Evolutionary conservation across 495 filamentous ascomycete genomes (phyloP).

Genomic region (Bryoglossum gracile): DNA sequence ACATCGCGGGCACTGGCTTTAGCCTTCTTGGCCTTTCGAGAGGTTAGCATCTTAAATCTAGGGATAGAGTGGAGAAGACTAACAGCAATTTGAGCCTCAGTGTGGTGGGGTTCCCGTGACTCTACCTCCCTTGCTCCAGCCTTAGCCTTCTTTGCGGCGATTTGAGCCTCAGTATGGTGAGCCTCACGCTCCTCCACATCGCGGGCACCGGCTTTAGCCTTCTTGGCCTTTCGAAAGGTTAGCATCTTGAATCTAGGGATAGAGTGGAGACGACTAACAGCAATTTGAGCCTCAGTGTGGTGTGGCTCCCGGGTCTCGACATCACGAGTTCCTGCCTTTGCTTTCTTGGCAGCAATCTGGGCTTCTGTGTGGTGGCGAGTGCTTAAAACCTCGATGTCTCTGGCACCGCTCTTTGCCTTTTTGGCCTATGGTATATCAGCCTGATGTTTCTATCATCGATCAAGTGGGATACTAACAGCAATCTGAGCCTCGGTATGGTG

Average conservation of each 20-base stretch:
- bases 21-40: constrained; percentile 13
- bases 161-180: constrained; percentile 27
- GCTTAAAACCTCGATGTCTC: constrained; percentile 20
- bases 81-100: constrained; percentile 10
- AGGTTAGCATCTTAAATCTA: too few species aligned
- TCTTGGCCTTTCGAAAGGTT: background rate
- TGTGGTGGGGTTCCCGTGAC: constrained; percentile 19
- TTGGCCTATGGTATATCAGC: background rate
- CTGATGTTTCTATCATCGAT: background rate
- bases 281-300: constrained; percentile 24
- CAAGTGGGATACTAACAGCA: background rate
- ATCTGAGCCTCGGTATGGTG: constrained; percentile 20
- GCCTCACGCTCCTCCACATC: constrained; percentile 22
- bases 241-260: background rate
- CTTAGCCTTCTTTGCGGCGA: constrained; percentile 14
- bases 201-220: constrained; percentile 7
- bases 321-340: constrained; percentile 11
- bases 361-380: constrained; percentile 29
- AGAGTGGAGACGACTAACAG: constrained; percentile 5
- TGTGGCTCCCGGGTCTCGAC: constrained; percentile 23
- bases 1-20: constrained; percentile 17
- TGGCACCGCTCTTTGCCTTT: constrained; percentile 10
- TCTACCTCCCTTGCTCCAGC: constrained; percentile 14
- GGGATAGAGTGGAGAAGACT: too few species aligned
- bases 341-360: constrained; percentile 16